Conservation (phyloP, 108 stramenopile genomes). For the Stephanodiscus minutulus region DNA sequence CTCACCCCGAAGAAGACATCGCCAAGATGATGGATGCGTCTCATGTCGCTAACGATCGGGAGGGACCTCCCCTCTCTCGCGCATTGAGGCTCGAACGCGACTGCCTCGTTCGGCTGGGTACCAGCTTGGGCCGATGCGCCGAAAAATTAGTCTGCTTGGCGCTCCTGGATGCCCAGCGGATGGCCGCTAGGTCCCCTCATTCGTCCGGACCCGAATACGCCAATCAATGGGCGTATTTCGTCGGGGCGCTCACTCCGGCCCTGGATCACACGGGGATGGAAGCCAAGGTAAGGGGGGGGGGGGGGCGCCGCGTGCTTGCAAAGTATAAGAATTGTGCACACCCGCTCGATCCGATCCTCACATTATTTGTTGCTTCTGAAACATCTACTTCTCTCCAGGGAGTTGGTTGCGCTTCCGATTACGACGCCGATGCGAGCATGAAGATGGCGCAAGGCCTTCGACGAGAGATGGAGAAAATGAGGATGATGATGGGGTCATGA, state of each 20-base stretch:
- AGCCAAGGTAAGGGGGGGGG: constrained; percentile 13
- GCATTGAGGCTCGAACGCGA: constrained; percentile 27
- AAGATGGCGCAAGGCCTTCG: background rate
- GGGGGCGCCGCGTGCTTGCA: background rate
- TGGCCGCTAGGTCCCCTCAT: constrained; percentile 1
- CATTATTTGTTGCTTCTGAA: background rate
- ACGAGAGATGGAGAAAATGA: constrained; percentile 10
- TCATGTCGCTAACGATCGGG: constrained; percentile 5
- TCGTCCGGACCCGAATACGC: background rate
- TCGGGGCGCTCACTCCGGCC: constrained; percentile 33
- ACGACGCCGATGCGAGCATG: constrained; percentile 4
- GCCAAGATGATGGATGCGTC: constrained; percentile 37
- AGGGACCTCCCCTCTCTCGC: constrained; percentile 2
- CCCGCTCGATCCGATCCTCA: no score
- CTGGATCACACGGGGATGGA: constrained; percentile 44
- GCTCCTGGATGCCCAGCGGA: constrained; percentile 35
- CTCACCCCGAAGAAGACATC: constrained; percentile 39
- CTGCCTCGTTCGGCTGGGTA: constrained; percentile 23
- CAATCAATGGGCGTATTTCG: constrained; percentile 35
- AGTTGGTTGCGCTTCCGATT: constrained; percentile 6
- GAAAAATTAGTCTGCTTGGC: constrained; percentile 41
- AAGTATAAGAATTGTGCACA: background rate
- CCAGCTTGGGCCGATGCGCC: constrained; percentile 24
- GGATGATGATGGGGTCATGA: background rate
- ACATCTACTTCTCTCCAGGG: constrained; percentile 4